phyloP scores from a whole-genome alignment of 2,329 filamentous ascomycete species.

The Xylaria digitata region DNA sequence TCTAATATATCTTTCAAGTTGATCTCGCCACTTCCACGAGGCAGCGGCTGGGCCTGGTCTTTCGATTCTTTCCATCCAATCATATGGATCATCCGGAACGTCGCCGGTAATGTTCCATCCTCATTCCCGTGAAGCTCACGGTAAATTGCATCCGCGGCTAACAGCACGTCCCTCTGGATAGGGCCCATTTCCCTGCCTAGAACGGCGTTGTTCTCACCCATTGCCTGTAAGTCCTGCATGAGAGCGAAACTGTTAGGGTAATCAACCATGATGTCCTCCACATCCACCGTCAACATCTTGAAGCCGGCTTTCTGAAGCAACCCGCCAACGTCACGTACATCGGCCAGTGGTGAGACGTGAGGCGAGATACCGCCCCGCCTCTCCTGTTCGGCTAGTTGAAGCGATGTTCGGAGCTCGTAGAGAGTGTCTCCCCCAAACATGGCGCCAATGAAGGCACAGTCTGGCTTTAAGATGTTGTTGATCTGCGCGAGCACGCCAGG shows the following conservation, averaged over 20 bases:
- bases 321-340: constrained; percentile 91
- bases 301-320: constrained; percentile 89
- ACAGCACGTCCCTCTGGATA: constrained; percentile 82
- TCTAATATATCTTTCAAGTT: constrained; percentile 85
- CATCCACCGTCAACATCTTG: constrained; percentile 94
- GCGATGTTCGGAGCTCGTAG: constrained; percentile 90
- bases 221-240: constrained; percentile 93
- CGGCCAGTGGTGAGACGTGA: constrained; percentile 89
- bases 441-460: constrained; percentile 90
- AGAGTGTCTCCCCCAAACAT: constrained; percentile 97
- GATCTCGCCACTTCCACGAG: constrained; percentile 85
- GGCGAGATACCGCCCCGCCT: constrained; percentile 90
- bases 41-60: constrained; percentile 81
- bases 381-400: constrained; percentile 93
- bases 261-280: constrained; percentile 96
- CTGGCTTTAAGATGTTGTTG: constrained; percentile 87
- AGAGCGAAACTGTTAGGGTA: constrained; percentile 90
- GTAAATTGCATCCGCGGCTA: constrained; percentile 92
- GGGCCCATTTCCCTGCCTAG: constrained; percentile 83
- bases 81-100: constrained; percentile 97
- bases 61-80: constrained; percentile 95
- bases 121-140: constrained; percentile 85
- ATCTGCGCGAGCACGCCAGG: constrained; percentile 86
- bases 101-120: constrained; percentile 83
- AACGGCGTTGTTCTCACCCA: constrained; percentile 95